Percentiles rank a stretch among this genome's conserved stretches.
These are phyloP conservation scores for Euphrasia confusa DNA, from an alignment of 257 asterid species.

Conservation along the genomic window DNA sequence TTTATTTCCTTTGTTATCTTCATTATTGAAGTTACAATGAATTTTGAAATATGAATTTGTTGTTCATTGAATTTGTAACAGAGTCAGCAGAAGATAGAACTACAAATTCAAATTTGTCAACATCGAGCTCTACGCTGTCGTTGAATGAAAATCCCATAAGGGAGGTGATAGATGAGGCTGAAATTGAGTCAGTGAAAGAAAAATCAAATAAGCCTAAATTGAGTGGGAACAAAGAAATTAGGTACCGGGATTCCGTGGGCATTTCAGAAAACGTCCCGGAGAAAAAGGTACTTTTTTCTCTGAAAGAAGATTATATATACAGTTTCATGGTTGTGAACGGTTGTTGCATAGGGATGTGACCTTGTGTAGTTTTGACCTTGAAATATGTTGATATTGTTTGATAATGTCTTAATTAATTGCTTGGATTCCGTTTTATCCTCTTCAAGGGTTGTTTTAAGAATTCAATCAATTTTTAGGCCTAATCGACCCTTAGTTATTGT, in stretches of 20 bases:
- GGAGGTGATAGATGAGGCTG: conserved; percentile 9
- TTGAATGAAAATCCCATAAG: too few relatives aligned
- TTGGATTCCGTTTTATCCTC: too few relatives aligned
- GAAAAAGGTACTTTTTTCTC: conserved; percentile 27
- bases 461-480: too few relatives aligned
- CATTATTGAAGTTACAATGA: conserved; percentile 3
- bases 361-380: too few relatives aligned
- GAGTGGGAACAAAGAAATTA: conserved; percentile 23
- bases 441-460: too few relatives aligned
- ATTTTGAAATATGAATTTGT: neutral
- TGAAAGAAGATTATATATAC: neutral
- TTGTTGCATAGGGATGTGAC: too few relatives aligned
- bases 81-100: conserved; percentile 32
- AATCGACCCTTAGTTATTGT: too few relatives aligned
- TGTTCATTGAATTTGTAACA: conserved; percentile 1
- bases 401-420: too few relatives aligned
- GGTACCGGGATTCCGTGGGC: conserved; percentile 9
- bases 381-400: too few relatives aligned
- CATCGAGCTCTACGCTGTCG: too few relatives aligned
- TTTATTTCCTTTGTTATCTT: conserved; percentile 4
- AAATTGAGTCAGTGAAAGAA: conserved; percentile 29
- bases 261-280: conserved; percentile 22
- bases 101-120: conserved; percentile 2
- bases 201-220: conserved; percentile 23
- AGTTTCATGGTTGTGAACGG: too few relatives aligned